Conservation (phyloP, 768 basidiomycete species). For the Lentinus tigrinus region DNA sequence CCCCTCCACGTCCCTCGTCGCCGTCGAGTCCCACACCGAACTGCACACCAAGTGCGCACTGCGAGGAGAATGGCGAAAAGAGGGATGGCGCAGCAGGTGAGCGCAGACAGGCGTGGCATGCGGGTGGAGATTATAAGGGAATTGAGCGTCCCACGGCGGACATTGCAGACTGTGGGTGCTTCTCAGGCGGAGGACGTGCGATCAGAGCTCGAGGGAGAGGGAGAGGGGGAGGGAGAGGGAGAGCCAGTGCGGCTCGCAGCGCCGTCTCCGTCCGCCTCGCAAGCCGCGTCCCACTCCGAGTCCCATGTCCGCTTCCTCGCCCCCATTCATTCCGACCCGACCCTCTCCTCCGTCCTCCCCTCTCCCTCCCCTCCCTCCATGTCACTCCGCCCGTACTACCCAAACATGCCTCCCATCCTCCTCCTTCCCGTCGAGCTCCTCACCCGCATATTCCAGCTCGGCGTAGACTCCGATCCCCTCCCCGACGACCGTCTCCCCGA, state of each 20-base stretch:
- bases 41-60: too few species aligned
- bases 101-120: background rate
- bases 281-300: background rate
- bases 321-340: background rate
- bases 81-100: background rate
- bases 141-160: background rate
- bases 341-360: background rate
- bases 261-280: background rate
- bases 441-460: constrained; percentile 48
- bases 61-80: background rate
- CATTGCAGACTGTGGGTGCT: background rate
- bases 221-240: too few species aligned
- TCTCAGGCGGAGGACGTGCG: background rate
- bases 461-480: constrained; percentile 40
- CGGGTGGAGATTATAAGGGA: background rate
- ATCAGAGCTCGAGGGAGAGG: background rate
- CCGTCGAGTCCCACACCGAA: too few species aligned
- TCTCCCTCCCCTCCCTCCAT: constrained; percentile 1
- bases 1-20: too few species aligned
- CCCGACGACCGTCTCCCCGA: constrained; percentile 43
- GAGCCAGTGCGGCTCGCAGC: too few species aligned
- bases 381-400: constrained; percentile 3
- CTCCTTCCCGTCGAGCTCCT: constrained; percentile 34
- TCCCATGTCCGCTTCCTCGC: background rate
- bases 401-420: constrained; percentile 24